Evolutionary conservation across 129 eudicot genomes (phyloP).

Genomic region (Rutidosis leptorrhynchoides): DNA sequence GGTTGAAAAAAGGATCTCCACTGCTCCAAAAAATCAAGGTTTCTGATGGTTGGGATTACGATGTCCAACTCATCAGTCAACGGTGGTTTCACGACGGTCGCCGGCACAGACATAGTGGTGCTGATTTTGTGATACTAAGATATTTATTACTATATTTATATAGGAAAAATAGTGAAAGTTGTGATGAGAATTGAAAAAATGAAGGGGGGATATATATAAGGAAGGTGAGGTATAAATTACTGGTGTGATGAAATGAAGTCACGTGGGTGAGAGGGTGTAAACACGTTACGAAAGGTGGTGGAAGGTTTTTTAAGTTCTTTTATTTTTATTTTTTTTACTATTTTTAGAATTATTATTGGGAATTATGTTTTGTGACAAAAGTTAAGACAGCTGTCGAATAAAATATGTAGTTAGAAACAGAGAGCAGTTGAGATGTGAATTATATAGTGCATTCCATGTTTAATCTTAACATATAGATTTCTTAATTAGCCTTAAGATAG

Average conservation of each 20-base stretch:
- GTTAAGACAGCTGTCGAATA: slow-evolving; percentile 25
- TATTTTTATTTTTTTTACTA: not conserved
- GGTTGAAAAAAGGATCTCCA: slow-evolving; percentile 72
- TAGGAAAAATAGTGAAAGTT: too few relatives aligned
- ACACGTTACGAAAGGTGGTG: slow-evolving; percentile 29
- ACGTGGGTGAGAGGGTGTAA: slow-evolving; percentile 33
- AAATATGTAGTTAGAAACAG: slow-evolving; percentile 1
- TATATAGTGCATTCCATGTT: slow-evolving; percentile 24
- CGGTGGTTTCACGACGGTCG: slow-evolving; percentile 42
- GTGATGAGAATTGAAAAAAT: too few relatives aligned
- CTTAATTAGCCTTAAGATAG: too few relatives aligned
- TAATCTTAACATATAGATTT: too few relatives aligned
- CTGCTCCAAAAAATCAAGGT: slow-evolving; percentile 67
- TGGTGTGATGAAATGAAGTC: too few relatives aligned
- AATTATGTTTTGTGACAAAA: not conserved
- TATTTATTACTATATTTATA: too few relatives aligned
- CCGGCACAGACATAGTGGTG: slow-evolving; percentile 32
- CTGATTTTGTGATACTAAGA: too few relatives aligned
- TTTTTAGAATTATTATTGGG: not conserved
- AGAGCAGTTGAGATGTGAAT: slow-evolving; percentile 19
- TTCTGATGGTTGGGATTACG: slow-evolving; percentile 69
- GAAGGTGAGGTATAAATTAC: slow-evolving; percentile 8
- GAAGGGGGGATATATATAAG: slow-evolving; percentile 2
- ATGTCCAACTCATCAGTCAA: slow-evolving; percentile 59
- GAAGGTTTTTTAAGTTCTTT: not conserved